Evolutionary conservation across 2,329 filamentous ascomycete species (phyloP).

Genomic region (Aspergillus fumigatiaffinis): DNA sequence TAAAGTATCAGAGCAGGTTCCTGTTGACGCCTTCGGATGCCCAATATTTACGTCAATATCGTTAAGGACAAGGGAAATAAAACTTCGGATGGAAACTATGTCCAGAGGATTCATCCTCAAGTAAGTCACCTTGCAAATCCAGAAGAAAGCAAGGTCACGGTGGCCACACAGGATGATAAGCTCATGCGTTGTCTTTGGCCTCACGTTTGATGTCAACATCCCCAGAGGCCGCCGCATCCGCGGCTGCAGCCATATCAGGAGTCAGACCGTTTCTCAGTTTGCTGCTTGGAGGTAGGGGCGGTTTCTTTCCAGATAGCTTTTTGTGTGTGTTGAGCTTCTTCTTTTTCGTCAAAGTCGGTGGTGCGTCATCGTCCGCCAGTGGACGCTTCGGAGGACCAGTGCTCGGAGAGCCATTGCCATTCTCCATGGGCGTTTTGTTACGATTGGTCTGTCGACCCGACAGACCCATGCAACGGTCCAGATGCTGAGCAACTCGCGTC

Average conservation of each 20-base stretch:
- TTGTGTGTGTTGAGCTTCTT: slow-evolving; percentile 44
- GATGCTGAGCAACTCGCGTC: slow-evolving; percentile 57
- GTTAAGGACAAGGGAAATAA: slow-evolving; percentile 11
- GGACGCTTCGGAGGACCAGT: slow-evolving; percentile 35
- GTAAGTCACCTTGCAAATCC: slow-evolving; percentile 8
- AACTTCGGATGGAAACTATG: slow-evolving; percentile 15
- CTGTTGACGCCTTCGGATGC: slow-evolving; percentile 24
- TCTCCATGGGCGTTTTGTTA: slow-evolving; percentile 43
- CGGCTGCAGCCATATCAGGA: slow-evolving; percentile 28
- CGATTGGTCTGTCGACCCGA: slow-evolving; percentile 50
- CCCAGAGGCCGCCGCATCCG: slow-evolving; percentile 19
- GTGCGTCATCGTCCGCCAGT: slow-evolving; percentile 40
- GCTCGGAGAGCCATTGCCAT: slow-evolving; percentile 36
- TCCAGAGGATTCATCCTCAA: slow-evolving; percentile 11
- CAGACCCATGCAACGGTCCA: slow-evolving; percentile 59
- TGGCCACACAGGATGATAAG: slow-evolving; percentile 1
- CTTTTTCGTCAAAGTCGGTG: slow-evolving; percentile 46
- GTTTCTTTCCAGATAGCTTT: slow-evolving; percentile 35
- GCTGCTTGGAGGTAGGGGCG: slow-evolving; percentile 29
- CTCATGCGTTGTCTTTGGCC: slow-evolving; percentile 23
- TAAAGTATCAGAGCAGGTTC: slow-evolving; percentile 15
- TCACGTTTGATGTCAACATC: slow-evolving; percentile 35
- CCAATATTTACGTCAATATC: slow-evolving; percentile 26
- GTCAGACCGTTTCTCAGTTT: slow-evolving; percentile 43
- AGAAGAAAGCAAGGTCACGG: background rate